These are phyloP conservation scores for Rubus idaeus DNA, from an alignment of 306 rosid genomes.

Conservation along the genomic window DNA sequence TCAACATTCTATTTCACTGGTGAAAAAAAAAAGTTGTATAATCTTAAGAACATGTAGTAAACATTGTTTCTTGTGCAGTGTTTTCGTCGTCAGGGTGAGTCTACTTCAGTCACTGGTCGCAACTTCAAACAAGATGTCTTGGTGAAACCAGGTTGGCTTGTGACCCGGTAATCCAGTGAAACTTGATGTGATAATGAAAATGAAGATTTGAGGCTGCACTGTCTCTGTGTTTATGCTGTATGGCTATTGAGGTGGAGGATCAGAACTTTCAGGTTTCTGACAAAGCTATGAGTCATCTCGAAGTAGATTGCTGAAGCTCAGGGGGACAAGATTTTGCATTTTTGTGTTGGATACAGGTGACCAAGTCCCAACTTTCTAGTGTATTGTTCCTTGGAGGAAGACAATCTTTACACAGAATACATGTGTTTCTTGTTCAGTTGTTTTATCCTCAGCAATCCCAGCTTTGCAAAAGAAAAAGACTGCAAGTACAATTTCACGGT, in stretches of 20 bases:
- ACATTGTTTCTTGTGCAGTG: slow-evolving; percentile 61
- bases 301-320: not conserved
- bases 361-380: slow-evolving; percentile 1
- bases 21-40: not conserved
- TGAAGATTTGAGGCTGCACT: not conserved
- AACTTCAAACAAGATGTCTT: slow-evolving; percentile 75
- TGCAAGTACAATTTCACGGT: not conserved
- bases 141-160: slow-evolving; percentile 93
- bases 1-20: not conserved
- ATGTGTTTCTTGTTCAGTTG: slow-evolving; percentile 3
- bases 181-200: slow-evolving; percentile 8
- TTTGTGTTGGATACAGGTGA: not conserved
- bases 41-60: not conserved
- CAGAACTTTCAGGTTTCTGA: slow-evolving; percentile 15
- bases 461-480: not conserved
- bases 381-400: not conserved
- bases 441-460: not conserved
- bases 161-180: slow-evolving; percentile 50
- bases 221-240: not conserved
- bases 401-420: not conserved
- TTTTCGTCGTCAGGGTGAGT: slow-evolving; percentile 93
- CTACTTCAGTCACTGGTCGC: slow-evolving; percentile 87
- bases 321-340: not conserved
- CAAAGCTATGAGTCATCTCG: not conserved
- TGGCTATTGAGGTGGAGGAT: not conserved